Base-by-base conservation (phyloP, 2,329 filamentous ascomycete species). In the Diaporthe sp. region DNA sequence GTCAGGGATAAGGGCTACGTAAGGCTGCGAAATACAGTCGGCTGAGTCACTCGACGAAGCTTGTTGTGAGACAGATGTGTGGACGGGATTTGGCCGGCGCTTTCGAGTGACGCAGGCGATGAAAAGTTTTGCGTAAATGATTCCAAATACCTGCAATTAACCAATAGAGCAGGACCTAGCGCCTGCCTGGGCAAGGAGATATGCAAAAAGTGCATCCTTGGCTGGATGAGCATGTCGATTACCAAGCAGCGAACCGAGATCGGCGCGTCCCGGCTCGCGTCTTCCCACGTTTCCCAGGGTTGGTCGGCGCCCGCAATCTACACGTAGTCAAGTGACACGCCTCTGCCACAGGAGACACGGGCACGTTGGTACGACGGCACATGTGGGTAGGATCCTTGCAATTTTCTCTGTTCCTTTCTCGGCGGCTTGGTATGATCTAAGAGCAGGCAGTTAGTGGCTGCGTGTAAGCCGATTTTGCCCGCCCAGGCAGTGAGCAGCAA, bases 201-300 rank as follows among this genome's bases (percentile, higher is more conserved):
- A 66, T n/a, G 44, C 42, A 22, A 27, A 50, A 66, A 35, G 44
- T 17, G 44, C 19, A 27, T 66, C 22, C 30, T 27, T 66, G 44
- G 42, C 27, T 51, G 44, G 58, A 22, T 42, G 44, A 66, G 22
- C n/a, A 51, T 12, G 32, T 68, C 15, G 47, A 71, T 71, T 63
- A 71, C 70, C 44, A 71, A 71, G 70, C 70, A 71, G 17, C 9
- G 15, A 63, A n/a, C 44, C 56, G 56, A 63, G 25, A 71, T 71
- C 56, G 70, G 69, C 27, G 32, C 25, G 69, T 50, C 66, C 5
- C 66, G 10, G 35, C 53, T n/a, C 53, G 68, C 68, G 68, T 59
- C 68, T 50, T 30, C n/a, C 17, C 42, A 59, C 30, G 30, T 58
- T 70, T 37, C 5, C 22, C 17, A 27, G 22, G 27, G 32, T 19